Base-by-base conservation (phyloP, 345 rosid genomes). In the Camelina laxa region DNA sequence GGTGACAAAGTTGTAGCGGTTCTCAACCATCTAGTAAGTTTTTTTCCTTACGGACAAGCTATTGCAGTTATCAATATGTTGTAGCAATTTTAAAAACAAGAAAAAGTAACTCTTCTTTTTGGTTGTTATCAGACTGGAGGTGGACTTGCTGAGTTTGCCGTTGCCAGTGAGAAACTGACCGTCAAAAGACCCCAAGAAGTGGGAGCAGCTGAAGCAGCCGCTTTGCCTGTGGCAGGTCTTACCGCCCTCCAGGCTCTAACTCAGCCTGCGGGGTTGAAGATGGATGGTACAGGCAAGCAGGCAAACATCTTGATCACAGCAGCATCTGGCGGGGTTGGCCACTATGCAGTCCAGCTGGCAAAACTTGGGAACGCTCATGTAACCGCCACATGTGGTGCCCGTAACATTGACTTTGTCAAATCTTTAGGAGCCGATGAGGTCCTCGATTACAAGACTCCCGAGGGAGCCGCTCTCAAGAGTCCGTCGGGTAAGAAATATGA, bases 281-380 rank as follows among this genome's bases (percentile, higher is more conserved):
- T 90, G 9, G 95, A 90, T 20, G 84, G 91, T 31, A 87, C 83
- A 13, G 88, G 85, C 8, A 27, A 82, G 65, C 75, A 67, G 77
- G 80, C 69, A 51, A 90, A 92, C 81, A 61, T 92, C 74, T 80
- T 88, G 30, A 56, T 90, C 57, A 88, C 95, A 7, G 91, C 95
- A 22, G 95, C 92, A 41, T 89, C 96, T 0, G 96, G 97, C 30
- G 97, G 97, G 0, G 96, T 92, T 13, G 93, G 93, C 42, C 97
- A 88, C 60, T 88, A 89, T 53, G 87, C 92, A 0, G 91, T 89
- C 70, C 96, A 92, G 63, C 70, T 92, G 3, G 91, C 93, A 0
- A 92, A 92, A 77, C 84, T 89, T 14, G 93, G 82, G 27, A 89
- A 88, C 53, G 76, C 93, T 0, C 89, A 89, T 27, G 96, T 89